Evolutionary conservation across 805 yeast species (phyloP), one percentile per base, ranked within the genome.

Genomic region (Cyberlindnera bimundalis): DNA sequence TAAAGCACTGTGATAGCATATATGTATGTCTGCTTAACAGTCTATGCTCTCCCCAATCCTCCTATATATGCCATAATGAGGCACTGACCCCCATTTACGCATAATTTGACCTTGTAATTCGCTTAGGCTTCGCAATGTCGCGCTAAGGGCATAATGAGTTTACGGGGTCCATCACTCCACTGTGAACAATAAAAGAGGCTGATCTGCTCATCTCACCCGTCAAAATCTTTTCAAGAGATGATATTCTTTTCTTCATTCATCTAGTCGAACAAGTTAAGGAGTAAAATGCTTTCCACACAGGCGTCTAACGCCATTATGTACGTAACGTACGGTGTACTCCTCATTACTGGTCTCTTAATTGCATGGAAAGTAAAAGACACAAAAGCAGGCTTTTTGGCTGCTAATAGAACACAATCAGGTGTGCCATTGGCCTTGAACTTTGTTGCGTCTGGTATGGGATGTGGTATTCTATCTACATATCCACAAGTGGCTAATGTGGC

Each of bases 401-500:
- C 90, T 3, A 86, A 89, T 64, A 82, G 93, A 11, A 79, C 96
- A 1, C 90, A 85, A 53, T 71, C 71, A 32, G 95, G 88, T 25
- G 29, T 87, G 13, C 96, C 96, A 1, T 67, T 90, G 52, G 84
- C 96, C 2, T 69, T 90, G 45, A 90, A 90, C 61, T 90, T 90
- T 59, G 78, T 90, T 40, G 97, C 97, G 37, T 81, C 95, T 51
- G 95, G 95, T 76, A 70, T 67, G 85, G 96, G 96, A 37, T 84
- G 87, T 64, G 96, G 96, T 61, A 78, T 88, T 39, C 66, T 90
- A 27, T 76, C 93, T 10, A 84, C 96, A 0, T 90, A 86, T 54
- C 80, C 96, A 2, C 83, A 88, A 62, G 84, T 90, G 48, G 96
- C 91, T 3, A 88, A 88, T 47, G 67, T 80, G 40, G 78, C 91